phyloP scores from a whole-genome alignment of 106 monocot species.

The Acanthochlamys bracteata region DNA sequence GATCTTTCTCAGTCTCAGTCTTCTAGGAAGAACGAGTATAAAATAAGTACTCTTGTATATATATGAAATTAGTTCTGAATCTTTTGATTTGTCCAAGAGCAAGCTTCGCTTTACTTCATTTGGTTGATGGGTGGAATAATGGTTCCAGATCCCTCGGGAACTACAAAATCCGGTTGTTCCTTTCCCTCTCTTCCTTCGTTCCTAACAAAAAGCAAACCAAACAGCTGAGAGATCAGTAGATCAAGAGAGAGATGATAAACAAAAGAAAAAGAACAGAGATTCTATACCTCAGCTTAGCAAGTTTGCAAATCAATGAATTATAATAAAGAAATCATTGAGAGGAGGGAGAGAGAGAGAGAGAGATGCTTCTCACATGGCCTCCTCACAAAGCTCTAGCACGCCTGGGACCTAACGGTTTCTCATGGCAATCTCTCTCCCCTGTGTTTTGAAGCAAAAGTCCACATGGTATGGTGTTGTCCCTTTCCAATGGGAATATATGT shows the following conservation, averaged over 20 bases:
- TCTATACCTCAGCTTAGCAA: no score
- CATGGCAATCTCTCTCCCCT: background rate
- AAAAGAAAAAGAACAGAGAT: no score
- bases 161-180: slow-evolving; percentile 25
- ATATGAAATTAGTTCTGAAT: no score
- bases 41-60: no score
- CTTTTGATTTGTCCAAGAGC: no score
- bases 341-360: background rate
- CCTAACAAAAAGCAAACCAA: no score
- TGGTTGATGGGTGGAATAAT: slow-evolving; percentile 11
- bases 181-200: background rate
- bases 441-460: background rate
- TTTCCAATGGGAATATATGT: slow-evolving; percentile 20
- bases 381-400: slow-evolving; percentile 26
- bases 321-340: no score
- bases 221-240: background rate
- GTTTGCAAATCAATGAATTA: no score
- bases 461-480: slow-evolving; percentile 24
- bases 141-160: slow-evolving; percentile 26
- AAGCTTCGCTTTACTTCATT: background rate
- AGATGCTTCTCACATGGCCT: slow-evolving; percentile 24
- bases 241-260: no score
- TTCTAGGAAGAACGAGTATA: no score
- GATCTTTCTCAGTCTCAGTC: no score
- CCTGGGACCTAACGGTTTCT: slow-evolving; percentile 25